These are phyloP conservation scores for Monilinia fructigena DNA, from an alignment of 2,329 filamentous ascomycete genomes.

Conservation along the genomic window DNA sequence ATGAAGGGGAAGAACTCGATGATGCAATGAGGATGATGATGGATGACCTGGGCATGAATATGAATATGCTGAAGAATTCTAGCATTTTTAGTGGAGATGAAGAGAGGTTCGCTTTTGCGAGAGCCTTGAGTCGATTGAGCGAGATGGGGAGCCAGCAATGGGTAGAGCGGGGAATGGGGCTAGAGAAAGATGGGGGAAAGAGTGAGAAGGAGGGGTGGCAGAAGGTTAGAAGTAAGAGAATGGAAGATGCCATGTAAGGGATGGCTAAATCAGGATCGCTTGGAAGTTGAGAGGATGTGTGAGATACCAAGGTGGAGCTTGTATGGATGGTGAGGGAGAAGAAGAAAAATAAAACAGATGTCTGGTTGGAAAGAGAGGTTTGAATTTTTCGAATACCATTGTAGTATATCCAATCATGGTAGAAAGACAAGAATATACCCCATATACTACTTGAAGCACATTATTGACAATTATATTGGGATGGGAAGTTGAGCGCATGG, in stretches of 20 bases:
- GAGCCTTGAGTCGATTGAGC: conserved; percentile 76
- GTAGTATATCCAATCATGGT: neutral
- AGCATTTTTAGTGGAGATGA: conserved; percentile 92
- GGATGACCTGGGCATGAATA: conserved; percentile 84
- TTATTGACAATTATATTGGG: no score
- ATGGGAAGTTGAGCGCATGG: no score
- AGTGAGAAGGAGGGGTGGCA: conserved; percentile 49
- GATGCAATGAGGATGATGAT: conserved; percentile 76
- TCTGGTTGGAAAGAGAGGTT: neutral
- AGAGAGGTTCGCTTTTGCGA: conserved; percentile 92
- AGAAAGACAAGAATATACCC: neutral
- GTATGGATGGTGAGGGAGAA: neutral
- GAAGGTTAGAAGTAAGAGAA: conserved; percentile 49
- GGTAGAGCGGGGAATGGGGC: conserved; percentile 73
- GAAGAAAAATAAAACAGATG: neutral
- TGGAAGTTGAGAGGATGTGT: neutral
- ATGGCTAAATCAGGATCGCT: neutral
- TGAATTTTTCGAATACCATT: neutral
- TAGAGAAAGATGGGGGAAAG: conserved; percentile 45
- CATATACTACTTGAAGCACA: no score
- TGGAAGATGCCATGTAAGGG: conserved; percentile 46
- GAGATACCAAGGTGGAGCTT: conserved; percentile 6
- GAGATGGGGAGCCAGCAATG: conserved; percentile 96
- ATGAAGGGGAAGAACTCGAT: conserved; percentile 47
- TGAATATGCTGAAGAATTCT: conserved; percentile 78